phyloP scores from a whole-genome alignment of 1,284 basidiomycete genomes.

The Cryptococcus sp. region DNA sequence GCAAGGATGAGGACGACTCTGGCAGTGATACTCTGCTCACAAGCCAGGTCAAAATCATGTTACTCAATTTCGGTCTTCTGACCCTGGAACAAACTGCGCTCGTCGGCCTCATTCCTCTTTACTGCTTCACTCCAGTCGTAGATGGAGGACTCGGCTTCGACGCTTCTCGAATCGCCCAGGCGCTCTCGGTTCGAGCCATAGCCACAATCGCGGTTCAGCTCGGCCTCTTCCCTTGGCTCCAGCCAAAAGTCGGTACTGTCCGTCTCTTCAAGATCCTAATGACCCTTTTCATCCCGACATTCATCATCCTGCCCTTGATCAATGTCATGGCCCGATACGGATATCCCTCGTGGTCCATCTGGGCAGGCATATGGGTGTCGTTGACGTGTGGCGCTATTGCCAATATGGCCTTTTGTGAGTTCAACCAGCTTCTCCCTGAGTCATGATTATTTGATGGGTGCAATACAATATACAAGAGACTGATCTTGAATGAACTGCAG shows the following conservation, averaged over 20 bases:
- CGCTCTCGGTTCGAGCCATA: slow-evolving; percentile 33
- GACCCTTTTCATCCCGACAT: slow-evolving; percentile 32
- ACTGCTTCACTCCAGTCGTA: slow-evolving; percentile 40
- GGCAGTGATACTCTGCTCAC: slow-evolving; percentile 11
- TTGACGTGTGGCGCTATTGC: slow-evolving; percentile 9
- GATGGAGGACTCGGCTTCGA: slow-evolving; percentile 38
- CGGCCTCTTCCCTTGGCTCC: slow-evolving; percentile 37
- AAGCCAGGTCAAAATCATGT: not conserved
- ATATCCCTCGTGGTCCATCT: slow-evolving; percentile 18
- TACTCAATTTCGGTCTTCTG: not conserved
- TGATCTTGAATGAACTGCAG: slow-evolving; percentile 3
- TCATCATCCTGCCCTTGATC: slow-evolving; percentile 30
- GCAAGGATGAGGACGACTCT: not conserved
- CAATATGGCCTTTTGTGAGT: slow-evolving; percentile 36
- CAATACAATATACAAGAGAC: not conserved
- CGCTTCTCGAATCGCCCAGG: slow-evolving; percentile 34
- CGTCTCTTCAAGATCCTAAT: slow-evolving; percentile 33
- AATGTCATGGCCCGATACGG: slow-evolving; percentile 31
- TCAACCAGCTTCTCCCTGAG: no score
- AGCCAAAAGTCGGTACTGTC: slow-evolving; percentile 32
- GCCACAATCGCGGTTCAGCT: slow-evolving; percentile 36
- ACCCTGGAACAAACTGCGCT: not conserved
- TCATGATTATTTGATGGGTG: no score
- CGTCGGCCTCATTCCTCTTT: slow-evolving; percentile 24
- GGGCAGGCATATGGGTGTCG: slow-evolving; percentile 20